phyloP scores from a whole-genome alignment of 345 rosid species.

The Eucalyptus erythrocorys region DNA sequence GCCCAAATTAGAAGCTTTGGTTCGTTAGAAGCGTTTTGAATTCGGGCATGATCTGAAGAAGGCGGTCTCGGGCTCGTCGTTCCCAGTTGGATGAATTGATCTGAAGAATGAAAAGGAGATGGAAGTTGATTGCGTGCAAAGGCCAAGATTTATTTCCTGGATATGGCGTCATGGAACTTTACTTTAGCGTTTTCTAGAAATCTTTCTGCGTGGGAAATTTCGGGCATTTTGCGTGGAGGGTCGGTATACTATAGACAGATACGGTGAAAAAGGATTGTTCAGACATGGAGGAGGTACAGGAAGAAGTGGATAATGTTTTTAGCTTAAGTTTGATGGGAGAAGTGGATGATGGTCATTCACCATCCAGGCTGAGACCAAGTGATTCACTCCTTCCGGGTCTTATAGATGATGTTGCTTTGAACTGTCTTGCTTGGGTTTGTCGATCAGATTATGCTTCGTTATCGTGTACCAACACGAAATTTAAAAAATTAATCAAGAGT shows the following conservation, averaged over 20 bases:
- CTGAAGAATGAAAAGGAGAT: not conserved
- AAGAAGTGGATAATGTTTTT: constrained; percentile 7
- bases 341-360: constrained; percentile 37
- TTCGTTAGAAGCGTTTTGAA: not conserved
- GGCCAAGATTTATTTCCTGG: not conserved
- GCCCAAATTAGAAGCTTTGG: not conserved
- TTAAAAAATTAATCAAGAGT: constrained; percentile 28
- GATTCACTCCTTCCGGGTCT: constrained; percentile 78
- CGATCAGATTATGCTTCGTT: constrained; percentile 51
- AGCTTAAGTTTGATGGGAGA: constrained; percentile 14
- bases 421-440: constrained; percentile 52
- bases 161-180: not conserved
- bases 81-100: not conserved
- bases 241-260: not conserved
- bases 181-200: not conserved
- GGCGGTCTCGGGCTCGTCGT: not conserved
- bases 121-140: constrained; percentile 25
- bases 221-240: constrained; percentile 1
- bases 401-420: constrained; percentile 59
- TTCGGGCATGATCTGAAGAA: not conserved
- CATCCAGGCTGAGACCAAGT: constrained; percentile 30
- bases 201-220: not conserved
- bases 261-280: constrained; percentile 3
- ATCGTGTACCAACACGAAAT: constrained; percentile 46
- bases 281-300: constrained; percentile 18